These are phyloP conservation scores for Thielaviopsis euricoi DNA, from an alignment of 2,329 filamentous ascomycete genomes.

Conservation along the genomic window DNA sequence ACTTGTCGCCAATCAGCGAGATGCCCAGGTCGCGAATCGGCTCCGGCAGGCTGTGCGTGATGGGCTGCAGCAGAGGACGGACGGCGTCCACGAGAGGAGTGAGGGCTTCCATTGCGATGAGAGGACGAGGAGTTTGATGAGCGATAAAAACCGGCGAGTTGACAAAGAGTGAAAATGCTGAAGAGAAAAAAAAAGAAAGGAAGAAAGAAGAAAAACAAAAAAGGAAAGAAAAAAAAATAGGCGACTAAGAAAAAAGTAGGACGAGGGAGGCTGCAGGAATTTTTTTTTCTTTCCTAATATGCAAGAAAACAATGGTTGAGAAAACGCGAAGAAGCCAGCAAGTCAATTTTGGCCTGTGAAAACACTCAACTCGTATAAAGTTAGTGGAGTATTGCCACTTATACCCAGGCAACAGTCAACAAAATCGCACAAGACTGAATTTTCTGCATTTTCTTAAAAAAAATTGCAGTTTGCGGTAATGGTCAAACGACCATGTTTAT, in stretches of 20 bases:
- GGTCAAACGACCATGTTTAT: too few species aligned
- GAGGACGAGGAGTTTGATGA: not conserved
- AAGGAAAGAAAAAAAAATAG: not conserved
- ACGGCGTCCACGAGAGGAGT: slow-evolving; percentile 39
- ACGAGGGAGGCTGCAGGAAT: not conserved
- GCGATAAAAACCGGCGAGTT: not conserved
- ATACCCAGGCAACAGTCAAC: not conserved
- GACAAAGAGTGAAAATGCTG: not conserved
- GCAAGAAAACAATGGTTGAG: not conserved
- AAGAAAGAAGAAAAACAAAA: not conserved
- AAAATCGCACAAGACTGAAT: not conserved
- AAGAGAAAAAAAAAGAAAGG: not conserved
- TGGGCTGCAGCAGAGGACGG: slow-evolving; percentile 45
- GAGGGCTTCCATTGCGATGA: slow-evolving; percentile 9
- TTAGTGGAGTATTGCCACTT: not conserved
- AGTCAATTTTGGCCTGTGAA: not conserved
- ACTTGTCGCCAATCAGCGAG: slow-evolving; percentile 64
- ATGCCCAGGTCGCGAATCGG: slow-evolving; percentile 60
- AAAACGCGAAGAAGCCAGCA: not conserved
- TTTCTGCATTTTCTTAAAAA: too few species aligned
- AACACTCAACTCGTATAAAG: not conserved
- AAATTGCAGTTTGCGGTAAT: too few species aligned
- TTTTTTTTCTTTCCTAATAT: not conserved
- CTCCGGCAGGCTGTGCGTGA: slow-evolving; percentile 56
- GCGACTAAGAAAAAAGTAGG: slow-evolving; percentile 1